Percentiles rank a stretch among this genome's conserved stretches.
Conservation (phyloP, 2,329 filamentous ascomycete genomes). For the Cordyceps militaris region DNA sequence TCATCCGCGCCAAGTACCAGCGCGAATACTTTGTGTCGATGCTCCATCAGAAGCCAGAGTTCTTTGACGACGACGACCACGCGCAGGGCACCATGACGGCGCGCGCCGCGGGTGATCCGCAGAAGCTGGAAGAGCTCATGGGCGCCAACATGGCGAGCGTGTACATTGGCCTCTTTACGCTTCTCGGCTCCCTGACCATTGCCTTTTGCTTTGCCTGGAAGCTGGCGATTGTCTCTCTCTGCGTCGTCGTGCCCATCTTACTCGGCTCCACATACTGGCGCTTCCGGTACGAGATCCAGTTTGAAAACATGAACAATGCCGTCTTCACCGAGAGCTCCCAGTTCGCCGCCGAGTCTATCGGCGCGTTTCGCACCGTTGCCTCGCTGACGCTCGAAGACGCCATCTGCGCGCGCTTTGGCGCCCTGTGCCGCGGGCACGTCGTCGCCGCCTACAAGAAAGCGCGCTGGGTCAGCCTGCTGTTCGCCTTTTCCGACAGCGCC, state of each 20-base stretch:
- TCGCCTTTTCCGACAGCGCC: constrained; percentile 62
- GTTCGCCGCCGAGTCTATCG: constrained; percentile 67
- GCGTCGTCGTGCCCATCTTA: constrained; percentile 49
- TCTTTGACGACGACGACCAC: constrained; percentile 55
- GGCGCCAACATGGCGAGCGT: constrained; percentile 60
- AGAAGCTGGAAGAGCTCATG: constrained; percentile 55
- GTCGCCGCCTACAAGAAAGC: constrained; percentile 53
- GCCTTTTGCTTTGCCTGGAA: constrained; percentile 73
- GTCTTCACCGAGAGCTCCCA: constrained; percentile 67
- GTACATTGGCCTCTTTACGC: constrained; percentile 55
- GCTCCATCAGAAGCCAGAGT: constrained; percentile 51
- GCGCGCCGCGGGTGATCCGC: constrained; percentile 48
- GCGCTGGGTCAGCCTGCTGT: constrained; percentile 55
- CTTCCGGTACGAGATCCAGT: constrained; percentile 54
- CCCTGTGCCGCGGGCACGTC: constrained; percentile 53
- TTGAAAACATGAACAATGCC: constrained; percentile 59
- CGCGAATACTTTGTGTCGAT: constrained; percentile 55
- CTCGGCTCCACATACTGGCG: constrained; percentile 43
- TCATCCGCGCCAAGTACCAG: constrained; percentile 47
- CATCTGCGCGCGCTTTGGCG: constrained; percentile 55
- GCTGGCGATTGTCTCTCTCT: constrained; percentile 59
- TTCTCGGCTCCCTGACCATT: constrained; percentile 58
- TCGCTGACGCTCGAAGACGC: constrained; percentile 62
- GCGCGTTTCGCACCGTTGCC: constrained; percentile 65
- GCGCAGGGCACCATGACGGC: constrained; percentile 54